phyloP scores from a whole-genome alignment of 2,329 filamentous ascomycete species.

The Xylaria sp. region DNA sequence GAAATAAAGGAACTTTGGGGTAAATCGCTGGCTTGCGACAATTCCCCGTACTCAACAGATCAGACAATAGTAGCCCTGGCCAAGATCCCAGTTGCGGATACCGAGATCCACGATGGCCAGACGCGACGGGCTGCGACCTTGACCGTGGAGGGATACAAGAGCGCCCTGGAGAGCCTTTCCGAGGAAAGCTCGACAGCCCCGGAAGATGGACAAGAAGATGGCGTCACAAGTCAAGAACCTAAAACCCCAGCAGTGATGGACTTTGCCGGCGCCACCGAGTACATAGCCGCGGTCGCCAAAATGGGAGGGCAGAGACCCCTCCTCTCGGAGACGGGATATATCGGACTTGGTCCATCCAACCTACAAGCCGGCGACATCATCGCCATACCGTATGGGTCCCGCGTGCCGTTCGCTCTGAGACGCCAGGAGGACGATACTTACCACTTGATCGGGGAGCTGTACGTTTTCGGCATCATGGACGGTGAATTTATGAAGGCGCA shows the following conservation, averaged over 20 bases:
- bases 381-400: slow-evolving; percentile 25
- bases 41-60: slow-evolving; percentile 24
- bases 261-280: slow-evolving; percentile 2
- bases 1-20: slow-evolving; percentile 25
- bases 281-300: slow-evolving; percentile 12
- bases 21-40: slow-evolving; percentile 18
- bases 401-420: slow-evolving; percentile 25
- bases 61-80: slow-evolving; percentile 25
- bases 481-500: slow-evolving; percentile 31
- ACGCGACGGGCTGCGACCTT: slow-evolving; percentile 8
- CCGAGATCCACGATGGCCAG: slow-evolving; percentile 7
- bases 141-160: slow-evolving; percentile 18
- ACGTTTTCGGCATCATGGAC: slow-evolving; percentile 29
- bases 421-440: neutral
- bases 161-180: slow-evolving; percentile 7
- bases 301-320: slow-evolving; percentile 23
- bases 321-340: slow-evolving; percentile 19
- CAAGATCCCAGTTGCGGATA: slow-evolving; percentile 23
- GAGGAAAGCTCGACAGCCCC: neutral
- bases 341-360: slow-evolving; percentile 22
- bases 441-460: slow-evolving; percentile 21
- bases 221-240: neutral
- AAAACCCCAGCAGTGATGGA: neutral
- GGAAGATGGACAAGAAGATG: neutral
- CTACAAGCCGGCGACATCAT: slow-evolving; percentile 15